Percentiles rank a stretch among this genome's conserved stretches.
phyloP scores from a whole-genome alignment of 1,284 basidiomycete species.

The Gomphus bonarii region DNA sequence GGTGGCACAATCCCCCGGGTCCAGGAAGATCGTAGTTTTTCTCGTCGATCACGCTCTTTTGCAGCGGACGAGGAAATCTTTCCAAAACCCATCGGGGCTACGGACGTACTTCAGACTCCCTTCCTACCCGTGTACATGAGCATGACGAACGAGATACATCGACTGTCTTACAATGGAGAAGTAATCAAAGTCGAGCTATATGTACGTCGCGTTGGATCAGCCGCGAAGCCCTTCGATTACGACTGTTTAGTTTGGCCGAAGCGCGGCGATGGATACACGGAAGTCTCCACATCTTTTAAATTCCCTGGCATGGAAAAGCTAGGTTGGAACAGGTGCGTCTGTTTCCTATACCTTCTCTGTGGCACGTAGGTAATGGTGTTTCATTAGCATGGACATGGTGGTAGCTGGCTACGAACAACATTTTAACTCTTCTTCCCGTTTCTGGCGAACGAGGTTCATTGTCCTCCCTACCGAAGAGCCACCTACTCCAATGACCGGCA shows the following conservation, averaged over 20 bases:
- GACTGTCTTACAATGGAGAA: slow-evolving; percentile 81
- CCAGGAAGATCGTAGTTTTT: slow-evolving; percentile 17
- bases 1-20: slow-evolving; percentile 3
- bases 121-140: slow-evolving; percentile 80
- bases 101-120: slow-evolving; percentile 59
- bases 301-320: slow-evolving; percentile 74
- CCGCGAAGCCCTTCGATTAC: slow-evolving; percentile 56
- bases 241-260: slow-evolving; percentile 92
- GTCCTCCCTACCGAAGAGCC: slow-evolving; percentile 78
- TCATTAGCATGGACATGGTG: slow-evolving; percentile 62
- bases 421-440: slow-evolving; percentile 73
- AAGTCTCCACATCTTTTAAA: slow-evolving; percentile 65
- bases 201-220: slow-evolving; percentile 63
- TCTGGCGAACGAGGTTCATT: slow-evolving; percentile 94
- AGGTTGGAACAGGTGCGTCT: slow-evolving; percentile 64
- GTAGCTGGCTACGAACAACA: slow-evolving; percentile 80
- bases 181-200: slow-evolving; percentile 84
- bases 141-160: slow-evolving; percentile 92
- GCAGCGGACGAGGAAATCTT: slow-evolving; percentile 46
- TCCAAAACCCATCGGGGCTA: slow-evolving; percentile 55
- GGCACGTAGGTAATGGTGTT: slow-evolving; percentile 2
- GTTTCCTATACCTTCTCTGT: not conserved
- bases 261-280: slow-evolving; percentile 78
- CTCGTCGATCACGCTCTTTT: slow-evolving; percentile 5
- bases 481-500: slow-evolving; percentile 40